Base-by-base conservation (phyloP, 768 basidiomycete species). In the Podaxis rugospora region DNA sequence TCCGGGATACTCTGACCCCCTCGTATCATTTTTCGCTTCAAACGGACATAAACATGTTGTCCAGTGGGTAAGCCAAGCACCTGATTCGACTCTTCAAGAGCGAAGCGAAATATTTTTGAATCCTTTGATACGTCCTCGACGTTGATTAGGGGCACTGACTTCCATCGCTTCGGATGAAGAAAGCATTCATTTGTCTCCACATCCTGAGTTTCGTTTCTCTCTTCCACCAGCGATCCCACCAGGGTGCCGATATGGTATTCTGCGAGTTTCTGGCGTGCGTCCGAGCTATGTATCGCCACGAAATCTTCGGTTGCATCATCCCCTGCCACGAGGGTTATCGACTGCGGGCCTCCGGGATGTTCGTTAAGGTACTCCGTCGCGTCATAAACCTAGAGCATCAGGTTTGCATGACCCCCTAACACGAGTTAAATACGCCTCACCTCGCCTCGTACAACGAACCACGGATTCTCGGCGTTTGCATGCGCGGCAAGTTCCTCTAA, bases 281-380 rank as follows among this genome's bases (percentile, higher is more conserved):
- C 80, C 7, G 74, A 69, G n/a, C 81, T 83, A 68, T 86, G 86
- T 55, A 87, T 85, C 0, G 84, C 81, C 69, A 85, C 74, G 68
- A 87, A 88, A 61, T 88, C 85, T 13, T 87, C 86, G 0, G 83
- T 81, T 2, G 82, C 80, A 63, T 88, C 86, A 63, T 84, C 75
- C 0, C 84, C 84, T 1, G 84, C 84, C 9, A 82, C 78, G 18
- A 82, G 71, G 13, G 74, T 69, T 58, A 87, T 88, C 1, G 82
- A 82, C 57, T 83, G 78, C 0, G 75, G 72, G 0, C 86, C 85
- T 5, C 85, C 85, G 0, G 86, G 86, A 65, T 88, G 86, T 13
- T 82, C 80, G 4, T 77, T 72, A 46, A 86, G 70, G 64, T 78
- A 86, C 5, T 65, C 68, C 0, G 80, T 81, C 3, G 76, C 82